Conservation (phyloP, 805 yeast species). For the Kurtzmaniella fragi region DNA sequence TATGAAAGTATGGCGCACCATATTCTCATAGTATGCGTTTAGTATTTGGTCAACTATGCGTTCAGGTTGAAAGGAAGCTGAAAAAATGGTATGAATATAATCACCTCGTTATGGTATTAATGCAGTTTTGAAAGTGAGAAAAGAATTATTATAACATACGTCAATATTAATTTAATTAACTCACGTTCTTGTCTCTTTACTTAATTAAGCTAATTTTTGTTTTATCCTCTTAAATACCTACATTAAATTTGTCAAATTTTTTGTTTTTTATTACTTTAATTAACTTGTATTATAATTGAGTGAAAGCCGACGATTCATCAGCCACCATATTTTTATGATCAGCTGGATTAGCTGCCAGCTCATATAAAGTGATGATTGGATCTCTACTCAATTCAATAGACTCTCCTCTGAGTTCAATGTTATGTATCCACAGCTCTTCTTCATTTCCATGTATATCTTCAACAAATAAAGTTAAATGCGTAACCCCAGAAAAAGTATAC, state of each 20-base stretch:
- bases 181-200: no score
- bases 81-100: no score
- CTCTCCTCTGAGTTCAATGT: conserved; percentile 78
- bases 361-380: conserved; percentile 76
- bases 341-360: conserved; percentile 87
- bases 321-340: conserved; percentile 55
- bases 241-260: not conserved
- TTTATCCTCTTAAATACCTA: no score
- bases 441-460: conserved; percentile 55
- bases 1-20: not conserved
- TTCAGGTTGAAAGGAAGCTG: no score
- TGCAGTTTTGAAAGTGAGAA: no score
- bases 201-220: no score
- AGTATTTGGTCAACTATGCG: no score
- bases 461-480: conserved; percentile 62
- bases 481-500: conserved; percentile 64
- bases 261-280: not conserved
- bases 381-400: conserved; percentile 50
- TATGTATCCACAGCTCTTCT: conserved; percentile 51
- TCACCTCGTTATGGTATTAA: no score
- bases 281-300: not conserved
- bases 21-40: no score
- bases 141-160: no score
- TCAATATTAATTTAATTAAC: no score
- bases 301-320: conserved; percentile 8